Percentiles rank a stretch among this genome's conserved stretches.
Evolutionary conservation across 768 basidiomycete genomes (phyloP).

Genomic region (Boletus vinaceobasis): DNA sequence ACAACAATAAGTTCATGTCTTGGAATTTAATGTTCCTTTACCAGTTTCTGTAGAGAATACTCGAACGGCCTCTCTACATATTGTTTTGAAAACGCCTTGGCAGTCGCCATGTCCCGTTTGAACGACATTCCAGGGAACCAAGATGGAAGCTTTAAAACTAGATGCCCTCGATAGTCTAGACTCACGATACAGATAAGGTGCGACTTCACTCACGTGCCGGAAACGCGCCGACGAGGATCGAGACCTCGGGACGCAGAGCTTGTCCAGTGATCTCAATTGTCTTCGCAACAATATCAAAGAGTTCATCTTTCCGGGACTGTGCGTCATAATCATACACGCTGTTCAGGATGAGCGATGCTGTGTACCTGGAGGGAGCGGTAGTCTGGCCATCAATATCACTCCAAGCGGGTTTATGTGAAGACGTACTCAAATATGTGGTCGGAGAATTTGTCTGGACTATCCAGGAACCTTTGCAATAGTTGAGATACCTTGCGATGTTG

Average conservation of each 20-base stretch:
- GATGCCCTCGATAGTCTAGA: neutral
- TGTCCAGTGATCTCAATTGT: slow-evolving; percentile 1
- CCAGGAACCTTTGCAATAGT: slow-evolving; percentile 33
- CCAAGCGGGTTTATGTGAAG: neutral
- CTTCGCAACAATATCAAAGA: slow-evolving; percentile 7
- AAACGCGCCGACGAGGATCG: slow-evolving; percentile 17
- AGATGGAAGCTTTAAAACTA: slow-evolving; percentile 21
- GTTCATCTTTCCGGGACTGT: slow-evolving; percentile 11
- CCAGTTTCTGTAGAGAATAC: slow-evolving; percentile 16
- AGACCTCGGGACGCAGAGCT: slow-evolving; percentile 18
- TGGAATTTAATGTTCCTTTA: neutral
- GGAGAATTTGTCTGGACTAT: slow-evolving; percentile 31
- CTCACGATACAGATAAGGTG: no score
- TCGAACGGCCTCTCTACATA: slow-evolving; percentile 18
- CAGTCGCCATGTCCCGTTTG: slow-evolving; percentile 17
- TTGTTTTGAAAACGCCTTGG: slow-evolving; percentile 11
- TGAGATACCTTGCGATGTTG: slow-evolving; percentile 29
- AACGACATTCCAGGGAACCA: slow-evolving; percentile 26
- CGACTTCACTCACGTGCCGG: slow-evolving; percentile 11
- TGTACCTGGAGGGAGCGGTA: slow-evolving; percentile 8
- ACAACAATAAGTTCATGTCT: neutral
- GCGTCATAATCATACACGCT: slow-evolving; percentile 20
- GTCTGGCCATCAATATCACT: neutral
- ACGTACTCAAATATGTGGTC: slow-evolving; percentile 35
- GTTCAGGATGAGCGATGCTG: slow-evolving; percentile 18